Conservation (phyloP, 176 grass and related monocot species). For the Poa annua region DNA sequence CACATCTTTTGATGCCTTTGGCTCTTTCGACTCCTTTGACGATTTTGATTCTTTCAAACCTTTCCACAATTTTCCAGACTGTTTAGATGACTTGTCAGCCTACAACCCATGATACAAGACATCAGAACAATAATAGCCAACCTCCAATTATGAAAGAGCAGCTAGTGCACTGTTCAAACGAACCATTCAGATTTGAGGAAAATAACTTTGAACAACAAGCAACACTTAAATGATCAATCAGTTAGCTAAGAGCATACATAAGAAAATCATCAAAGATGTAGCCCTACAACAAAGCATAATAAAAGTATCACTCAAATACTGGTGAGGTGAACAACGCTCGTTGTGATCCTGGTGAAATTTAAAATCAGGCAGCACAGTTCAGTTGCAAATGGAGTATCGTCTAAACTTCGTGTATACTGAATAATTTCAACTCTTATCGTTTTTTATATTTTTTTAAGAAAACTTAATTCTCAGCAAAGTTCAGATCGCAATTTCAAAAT, state of each 20-base stretch:
- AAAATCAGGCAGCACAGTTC: background rate
- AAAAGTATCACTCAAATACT: background rate
- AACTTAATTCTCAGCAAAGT: background rate
- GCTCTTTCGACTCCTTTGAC: conserved; percentile 42
- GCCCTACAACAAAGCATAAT: conserved; percentile 9
- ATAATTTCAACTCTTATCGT: background rate
- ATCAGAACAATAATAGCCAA: background rate
- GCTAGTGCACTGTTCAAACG: background rate
- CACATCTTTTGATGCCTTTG: conserved; percentile 43
- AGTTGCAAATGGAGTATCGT: background rate
- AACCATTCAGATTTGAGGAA: conserved; percentile 16
- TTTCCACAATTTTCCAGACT: conserved; percentile 42
- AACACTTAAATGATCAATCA: background rate
- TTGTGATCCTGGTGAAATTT: background rate
- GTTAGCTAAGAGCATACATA: conserved; percentile 1
- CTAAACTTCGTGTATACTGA: background rate
- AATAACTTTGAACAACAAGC: background rate
- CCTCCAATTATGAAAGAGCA: background rate
- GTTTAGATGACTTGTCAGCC: conserved; percentile 52
- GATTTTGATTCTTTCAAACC: conserved; percentile 41
- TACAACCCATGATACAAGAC: conserved; percentile 18
- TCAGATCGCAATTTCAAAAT: background rate
- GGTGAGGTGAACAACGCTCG: background rate
- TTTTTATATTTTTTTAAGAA: background rate
- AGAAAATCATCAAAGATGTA: background rate